Evolutionary conservation across 2,329 filamentous ascomycete genomes (phyloP).

Genomic region (Helminthosporium solani): DNA sequence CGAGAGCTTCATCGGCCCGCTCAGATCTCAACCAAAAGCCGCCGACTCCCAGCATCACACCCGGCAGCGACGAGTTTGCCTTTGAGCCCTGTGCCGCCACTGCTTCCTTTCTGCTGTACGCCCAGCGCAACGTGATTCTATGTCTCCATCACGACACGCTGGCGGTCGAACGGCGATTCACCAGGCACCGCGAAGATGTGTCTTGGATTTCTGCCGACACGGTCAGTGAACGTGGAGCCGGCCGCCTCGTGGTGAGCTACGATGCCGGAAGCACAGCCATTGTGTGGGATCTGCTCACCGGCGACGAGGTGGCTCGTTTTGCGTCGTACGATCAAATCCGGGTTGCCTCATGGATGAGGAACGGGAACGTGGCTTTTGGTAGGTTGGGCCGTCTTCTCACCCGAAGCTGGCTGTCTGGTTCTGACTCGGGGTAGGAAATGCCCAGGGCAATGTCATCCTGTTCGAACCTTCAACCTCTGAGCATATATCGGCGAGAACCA

Average conservation of each 20-base stretch:
- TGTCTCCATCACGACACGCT: slow-evolving; percentile 92
- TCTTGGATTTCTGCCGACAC: slow-evolving; percentile 86
- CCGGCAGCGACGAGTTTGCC: slow-evolving; percentile 51
- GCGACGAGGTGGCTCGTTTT: slow-evolving; percentile 88
- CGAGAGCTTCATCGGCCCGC: slow-evolving; percentile 35
- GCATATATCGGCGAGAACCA: slow-evolving; percentile 85
- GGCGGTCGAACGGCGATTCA: slow-evolving; percentile 82
- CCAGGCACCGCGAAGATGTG: slow-evolving; percentile 79
- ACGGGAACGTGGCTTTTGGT: slow-evolving; percentile 97
- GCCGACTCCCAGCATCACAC: slow-evolving; percentile 48
- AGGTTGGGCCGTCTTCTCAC: slow-evolving; percentile 40
- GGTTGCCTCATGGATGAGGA: slow-evolving; percentile 91
- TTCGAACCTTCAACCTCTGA: slow-evolving; percentile 94
- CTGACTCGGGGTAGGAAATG: slow-evolving; percentile 65
- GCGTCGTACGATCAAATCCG: slow-evolving; percentile 84
- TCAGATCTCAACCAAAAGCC: slow-evolving; percentile 41
- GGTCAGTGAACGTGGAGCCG: slow-evolving; percentile 80
- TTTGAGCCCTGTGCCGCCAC: slow-evolving; percentile 91
- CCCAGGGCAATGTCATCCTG: slow-evolving; percentile 87
- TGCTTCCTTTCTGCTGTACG: slow-evolving; percentile 85
- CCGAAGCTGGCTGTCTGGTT: slow-evolving; percentile 5
- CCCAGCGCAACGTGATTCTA: slow-evolving; percentile 76
- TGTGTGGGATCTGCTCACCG: slow-evolving; percentile 93
- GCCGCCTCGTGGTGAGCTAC: slow-evolving; percentile 87
- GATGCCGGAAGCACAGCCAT: slow-evolving; percentile 89